A percentile compares a stretch with the other conserved stretches of the same genome.
Evolutionary conservation across 2,329 filamentous ascomycete genomes (phyloP).

Genomic region (Colletotrichum destructivum): DNA sequence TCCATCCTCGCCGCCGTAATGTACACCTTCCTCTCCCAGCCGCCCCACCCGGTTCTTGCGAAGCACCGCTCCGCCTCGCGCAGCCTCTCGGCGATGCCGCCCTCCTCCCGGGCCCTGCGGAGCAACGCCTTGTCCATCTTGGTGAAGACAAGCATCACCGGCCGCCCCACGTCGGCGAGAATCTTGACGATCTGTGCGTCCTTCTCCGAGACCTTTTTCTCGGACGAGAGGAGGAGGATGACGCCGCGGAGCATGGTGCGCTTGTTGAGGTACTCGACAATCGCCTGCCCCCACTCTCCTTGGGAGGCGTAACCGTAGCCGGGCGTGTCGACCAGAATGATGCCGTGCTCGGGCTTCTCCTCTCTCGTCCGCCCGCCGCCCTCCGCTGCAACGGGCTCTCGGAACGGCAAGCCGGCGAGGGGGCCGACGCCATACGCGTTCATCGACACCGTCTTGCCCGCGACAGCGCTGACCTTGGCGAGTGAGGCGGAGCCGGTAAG

Average conservation of each 20-base stretch:
- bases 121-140: slow-evolving; percentile 67
- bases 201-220: slow-evolving; percentile 65
- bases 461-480: slow-evolving; percentile 65
- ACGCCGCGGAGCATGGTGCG: slow-evolving; percentile 65
- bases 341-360: slow-evolving; percentile 60
- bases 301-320: slow-evolving; percentile 65
- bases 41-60: slow-evolving; percentile 35
- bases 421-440: slow-evolving; percentile 71
- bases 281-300: slow-evolving; percentile 67
- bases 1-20: slow-evolving; percentile 57
- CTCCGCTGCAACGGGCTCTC: slow-evolving; percentile 43
- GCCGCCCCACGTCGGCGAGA: slow-evolving; percentile 61
- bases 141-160: slow-evolving; percentile 67
- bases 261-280: slow-evolving; percentile 65
- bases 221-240: slow-evolving; percentile 67
- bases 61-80: slow-evolving; percentile 35
- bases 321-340: slow-evolving; percentile 67
- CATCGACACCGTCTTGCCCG: slow-evolving; percentile 69
- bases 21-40: slow-evolving; percentile 51
- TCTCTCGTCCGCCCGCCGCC: slow-evolving; percentile 46
- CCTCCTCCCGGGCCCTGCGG: slow-evolving; percentile 43
- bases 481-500: slow-evolving; percentile 69
- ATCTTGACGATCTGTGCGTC: slow-evolving; percentile 64
- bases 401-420: slow-evolving; percentile 43
- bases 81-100: slow-evolving; percentile 43